Percentiles rank a stretch among this genome's conserved stretches.
phyloP scores from a whole-genome alignment of 805 yeast genomes.

The Candida tallmaniae region DNA sequence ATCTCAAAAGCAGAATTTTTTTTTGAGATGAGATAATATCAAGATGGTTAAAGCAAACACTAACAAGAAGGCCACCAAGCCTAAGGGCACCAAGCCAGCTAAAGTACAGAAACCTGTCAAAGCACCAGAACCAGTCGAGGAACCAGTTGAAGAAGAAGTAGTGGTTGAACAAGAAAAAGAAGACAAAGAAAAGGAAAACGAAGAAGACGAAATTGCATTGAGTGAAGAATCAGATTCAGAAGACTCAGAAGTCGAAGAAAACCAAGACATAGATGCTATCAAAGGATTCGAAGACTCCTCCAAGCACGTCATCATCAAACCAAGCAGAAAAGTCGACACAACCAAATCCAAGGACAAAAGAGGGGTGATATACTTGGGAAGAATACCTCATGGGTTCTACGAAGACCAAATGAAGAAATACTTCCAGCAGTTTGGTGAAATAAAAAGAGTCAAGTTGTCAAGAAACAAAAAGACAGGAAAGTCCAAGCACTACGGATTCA shows the following conservation, averaged over 20 bases:
- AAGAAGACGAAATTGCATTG: slow-evolving; percentile 15
- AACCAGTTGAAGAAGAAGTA: slow-evolving; percentile 10
- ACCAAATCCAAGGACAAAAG: slow-evolving; percentile 24
- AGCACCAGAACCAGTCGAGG: slow-evolving; percentile 1
- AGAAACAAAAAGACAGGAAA: slow-evolving; percentile 88
- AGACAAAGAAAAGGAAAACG: slow-evolving; percentile 11
- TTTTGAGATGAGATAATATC: slow-evolving; percentile 9
- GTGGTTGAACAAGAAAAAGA: slow-evolving; percentile 11
- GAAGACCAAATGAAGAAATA: slow-evolving; percentile 76
- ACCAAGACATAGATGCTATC: slow-evolving; percentile 21
- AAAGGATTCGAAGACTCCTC: slow-evolving; percentile 14
- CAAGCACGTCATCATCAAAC: slow-evolving; percentile 22
- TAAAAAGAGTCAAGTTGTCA: slow-evolving; percentile 72
- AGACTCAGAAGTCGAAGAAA: slow-evolving; percentile 21
- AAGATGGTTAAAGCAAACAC: slow-evolving; percentile 12
- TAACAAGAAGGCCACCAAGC: not conserved
- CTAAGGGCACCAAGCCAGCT: not conserved
- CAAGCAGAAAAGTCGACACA: slow-evolving; percentile 11
- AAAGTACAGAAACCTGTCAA: not conserved
- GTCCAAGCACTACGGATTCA: slow-evolving; percentile 68
- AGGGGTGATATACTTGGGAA: slow-evolving; percentile 83
- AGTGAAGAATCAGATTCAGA: slow-evolving; percentile 17
- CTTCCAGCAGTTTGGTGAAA: slow-evolving; percentile 87
- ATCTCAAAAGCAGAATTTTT: not conserved
- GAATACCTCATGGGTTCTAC: slow-evolving; percentile 89